phyloP scores from a whole-genome alignment of 768 basidiomycete genomes.

The Russula lepida region DNA sequence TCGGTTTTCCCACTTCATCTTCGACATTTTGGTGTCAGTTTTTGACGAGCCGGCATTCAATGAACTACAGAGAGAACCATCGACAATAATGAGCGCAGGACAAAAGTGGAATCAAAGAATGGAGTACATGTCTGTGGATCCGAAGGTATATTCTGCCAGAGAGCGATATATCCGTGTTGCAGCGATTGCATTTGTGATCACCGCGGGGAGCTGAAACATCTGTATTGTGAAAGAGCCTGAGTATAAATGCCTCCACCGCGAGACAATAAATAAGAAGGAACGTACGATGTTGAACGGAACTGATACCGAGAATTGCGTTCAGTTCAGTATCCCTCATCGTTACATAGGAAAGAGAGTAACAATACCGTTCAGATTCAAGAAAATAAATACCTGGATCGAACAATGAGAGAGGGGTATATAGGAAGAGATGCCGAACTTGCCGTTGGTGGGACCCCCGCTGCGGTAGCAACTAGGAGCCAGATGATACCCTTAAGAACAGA shows the following conservation, averaged over 20 bases:
- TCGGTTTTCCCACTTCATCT: not conserved
- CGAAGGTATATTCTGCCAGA: not conserved
- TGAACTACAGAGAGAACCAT: not conserved
- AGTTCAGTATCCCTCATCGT: not conserved
- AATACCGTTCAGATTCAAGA: not conserved
- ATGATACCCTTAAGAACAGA: not conserved
- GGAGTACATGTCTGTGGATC: not conserved
- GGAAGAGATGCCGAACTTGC: not conserved
- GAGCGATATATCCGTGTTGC: slow-evolving; percentile 11
- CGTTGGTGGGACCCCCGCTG: not conserved
- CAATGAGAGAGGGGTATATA: not conserved
- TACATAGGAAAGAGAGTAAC: not conserved
- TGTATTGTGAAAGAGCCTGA: not conserved
- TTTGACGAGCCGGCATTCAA: not conserved
- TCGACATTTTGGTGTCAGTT: not conserved
- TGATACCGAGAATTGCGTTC: not conserved
- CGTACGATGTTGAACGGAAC: not conserved
- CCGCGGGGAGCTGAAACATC: not conserved
- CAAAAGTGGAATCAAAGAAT: not conserved
- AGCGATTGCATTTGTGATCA: not conserved
- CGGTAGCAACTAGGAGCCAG: not conserved
- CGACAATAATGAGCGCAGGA: not conserved
- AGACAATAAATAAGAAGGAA: not conserved
- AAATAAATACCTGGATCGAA: not conserved
- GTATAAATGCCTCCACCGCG: not conserved